Percentiles rank a stretch among this genome's conserved stretches.
These are phyloP conservation scores for Neoscytalidium dimidiatum DNA, from an alignment of 2,329 filamentous ascomycete genomes.

Conservation along the genomic window DNA sequence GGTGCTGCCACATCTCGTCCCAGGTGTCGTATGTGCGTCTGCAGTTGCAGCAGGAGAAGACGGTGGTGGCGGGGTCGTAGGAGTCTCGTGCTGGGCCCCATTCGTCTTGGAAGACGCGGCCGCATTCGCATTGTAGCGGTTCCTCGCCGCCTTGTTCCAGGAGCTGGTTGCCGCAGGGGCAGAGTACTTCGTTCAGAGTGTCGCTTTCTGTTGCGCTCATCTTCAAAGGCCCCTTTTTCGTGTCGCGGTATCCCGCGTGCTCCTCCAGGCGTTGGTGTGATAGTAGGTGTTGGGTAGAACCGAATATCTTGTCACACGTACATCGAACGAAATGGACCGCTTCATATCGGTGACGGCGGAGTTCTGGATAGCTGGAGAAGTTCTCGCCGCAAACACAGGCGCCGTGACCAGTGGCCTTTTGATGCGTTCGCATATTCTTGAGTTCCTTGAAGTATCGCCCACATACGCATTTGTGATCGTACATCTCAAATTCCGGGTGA, in stretches of 20 bases:
- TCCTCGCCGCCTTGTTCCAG: not conserved
- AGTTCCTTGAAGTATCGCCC: slow-evolving; percentile 17
- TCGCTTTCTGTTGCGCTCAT: not conserved
- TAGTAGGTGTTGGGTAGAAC: slow-evolving; percentile 14
- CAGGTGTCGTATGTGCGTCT: slow-evolving; percentile 7
- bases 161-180: slow-evolving; percentile 9
- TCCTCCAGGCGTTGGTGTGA: slow-evolving; percentile 18
- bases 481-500: slow-evolving; percentile 13
- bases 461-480: slow-evolving; percentile 12
- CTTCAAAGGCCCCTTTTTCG: slow-evolving; percentile 15
- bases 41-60: slow-evolving; percentile 14
- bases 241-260: slow-evolving; percentile 16
- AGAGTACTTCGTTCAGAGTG: slow-evolving; percentile 17
- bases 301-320: slow-evolving; percentile 10
- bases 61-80: not conserved
- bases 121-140: slow-evolving; percentile 1
- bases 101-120: slow-evolving; percentile 10
- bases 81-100: slow-evolving; percentile 9
- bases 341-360: slow-evolving; percentile 14
- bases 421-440: slow-evolving; percentile 7
- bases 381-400: slow-evolving; percentile 17
- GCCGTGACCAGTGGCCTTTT: slow-evolving; percentile 17
- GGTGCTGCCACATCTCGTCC: slow-evolving; percentile 20
- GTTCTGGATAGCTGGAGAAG: slow-evolving; percentile 15
- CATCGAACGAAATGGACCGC: slow-evolving; percentile 12